Evolutionary conservation across 768 basidiomycete species (phyloP).

Genomic region (Rhizopogon rudus): DNA sequence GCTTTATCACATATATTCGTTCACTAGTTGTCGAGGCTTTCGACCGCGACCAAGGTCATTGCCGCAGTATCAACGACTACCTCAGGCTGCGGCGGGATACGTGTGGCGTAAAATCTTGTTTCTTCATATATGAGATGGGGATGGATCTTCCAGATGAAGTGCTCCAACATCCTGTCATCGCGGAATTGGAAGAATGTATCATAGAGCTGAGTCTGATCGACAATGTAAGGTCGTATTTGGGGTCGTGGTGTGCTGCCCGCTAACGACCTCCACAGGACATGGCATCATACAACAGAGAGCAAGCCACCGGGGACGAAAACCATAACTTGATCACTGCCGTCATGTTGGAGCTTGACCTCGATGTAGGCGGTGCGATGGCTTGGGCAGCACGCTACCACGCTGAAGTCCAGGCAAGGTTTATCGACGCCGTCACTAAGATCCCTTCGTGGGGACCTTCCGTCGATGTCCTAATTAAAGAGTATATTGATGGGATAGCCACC

Average conservation of each 20-base stretch:
- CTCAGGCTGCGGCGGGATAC: slow-evolving; percentile 27
- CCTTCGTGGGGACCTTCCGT: slow-evolving; percentile 24
- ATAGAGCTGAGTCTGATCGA: slow-evolving; percentile 19
- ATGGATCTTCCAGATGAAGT: slow-evolving; percentile 30
- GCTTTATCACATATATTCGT: not conserved
- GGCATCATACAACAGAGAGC: slow-evolving; percentile 31
- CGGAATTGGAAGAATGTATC: slow-evolving; percentile 3
- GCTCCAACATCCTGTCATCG: slow-evolving; percentile 19
- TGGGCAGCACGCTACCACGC: slow-evolving; percentile 16
- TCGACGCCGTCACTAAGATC: slow-evolving; percentile 14
- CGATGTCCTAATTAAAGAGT: slow-evolving; percentile 19
- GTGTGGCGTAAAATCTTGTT: slow-evolving; percentile 24
- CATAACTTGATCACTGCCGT: slow-evolving; percentile 31
- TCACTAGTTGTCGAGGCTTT: not conserved
- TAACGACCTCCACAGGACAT: slow-evolving; percentile 24
- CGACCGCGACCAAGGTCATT: slow-evolving; percentile 6
- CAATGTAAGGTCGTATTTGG: slow-evolving; percentile 16
- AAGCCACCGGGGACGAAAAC: slow-evolving; percentile 25
- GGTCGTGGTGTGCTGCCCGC: not conserved
- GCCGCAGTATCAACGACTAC: slow-evolving; percentile 26
- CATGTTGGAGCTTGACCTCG: slow-evolving; percentile 23
- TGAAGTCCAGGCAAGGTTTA: slow-evolving; percentile 11
- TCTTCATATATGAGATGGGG: slow-evolving; percentile 25
- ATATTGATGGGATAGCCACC: slow-evolving; percentile 20
- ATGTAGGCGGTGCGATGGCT: slow-evolving; percentile 24